These are phyloP conservation scores for Schizophyllum amplum DNA, from an alignment of 1,284 basidiomycete genomes.

Conservation along the genomic window DNA sequence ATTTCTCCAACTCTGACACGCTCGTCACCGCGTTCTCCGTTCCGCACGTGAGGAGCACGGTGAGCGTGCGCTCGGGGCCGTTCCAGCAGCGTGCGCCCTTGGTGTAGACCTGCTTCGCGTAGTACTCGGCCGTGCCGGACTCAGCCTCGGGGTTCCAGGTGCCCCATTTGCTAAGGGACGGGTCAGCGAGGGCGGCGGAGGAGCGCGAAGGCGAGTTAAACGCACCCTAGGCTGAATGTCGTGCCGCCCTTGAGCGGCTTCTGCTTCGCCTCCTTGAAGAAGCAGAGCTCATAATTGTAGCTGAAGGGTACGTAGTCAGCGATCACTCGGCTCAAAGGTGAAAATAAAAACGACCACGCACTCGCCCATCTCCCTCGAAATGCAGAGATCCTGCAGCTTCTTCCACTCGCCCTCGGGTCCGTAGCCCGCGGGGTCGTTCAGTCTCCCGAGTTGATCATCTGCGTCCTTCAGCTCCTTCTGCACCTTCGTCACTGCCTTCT, in stretches of 20 bases:
- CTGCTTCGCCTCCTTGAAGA: constrained; percentile 85
- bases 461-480: constrained; percentile 41
- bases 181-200: neutral
- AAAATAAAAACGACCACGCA: constrained; percentile 32
- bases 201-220: neutral
- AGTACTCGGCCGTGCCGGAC: constrained; percentile 65
- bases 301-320: constrained; percentile 28
- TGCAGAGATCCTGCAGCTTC: constrained; percentile 80
- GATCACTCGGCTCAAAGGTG: neutral
- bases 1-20: constrained; percentile 92
- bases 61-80: constrained; percentile 80
- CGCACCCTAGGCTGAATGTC: constrained; percentile 81
- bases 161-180: constrained; percentile 52
- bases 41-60: constrained; percentile 79
- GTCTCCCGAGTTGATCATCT: constrained; percentile 45
- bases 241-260: constrained; percentile 80
- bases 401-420: constrained; percentile 92
- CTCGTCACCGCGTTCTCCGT: constrained; percentile 78
- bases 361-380: constrained; percentile 85
- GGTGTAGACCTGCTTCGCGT: constrained; percentile 76
- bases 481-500: constrained; percentile 39
- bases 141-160: constrained; percentile 64
- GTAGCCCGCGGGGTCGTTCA: constrained; percentile 62
- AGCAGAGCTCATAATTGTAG: constrained; percentile 95
- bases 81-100: constrained; percentile 94